A percentile compares a stretch with the other conserved stretches of the same genome.
These are phyloP conservation scores for Xylariaceae sp. DNA, from an alignment of 2,329 filamentous ascomycete species.

Conservation along the genomic window DNA sequence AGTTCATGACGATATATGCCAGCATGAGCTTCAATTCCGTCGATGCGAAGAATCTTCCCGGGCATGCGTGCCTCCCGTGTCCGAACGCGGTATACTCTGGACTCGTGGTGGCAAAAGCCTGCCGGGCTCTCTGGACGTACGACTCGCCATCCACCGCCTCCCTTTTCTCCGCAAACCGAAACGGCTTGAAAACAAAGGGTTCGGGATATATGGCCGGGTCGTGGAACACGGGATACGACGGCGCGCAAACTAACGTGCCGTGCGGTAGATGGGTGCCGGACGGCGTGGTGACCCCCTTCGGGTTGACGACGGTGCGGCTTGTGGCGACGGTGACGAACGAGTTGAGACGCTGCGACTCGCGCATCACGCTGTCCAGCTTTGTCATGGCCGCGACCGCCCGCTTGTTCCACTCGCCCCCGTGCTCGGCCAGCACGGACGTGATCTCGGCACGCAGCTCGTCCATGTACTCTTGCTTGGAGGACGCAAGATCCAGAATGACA, in stretches of 20 bases:
- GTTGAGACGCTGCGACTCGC: constrained; percentile 43
- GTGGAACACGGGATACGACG: constrained; percentile 35
- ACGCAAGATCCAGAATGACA: constrained; percentile 47
- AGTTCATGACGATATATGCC: constrained; percentile 30
- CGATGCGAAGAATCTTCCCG: constrained; percentile 44
- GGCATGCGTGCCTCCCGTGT: constrained; percentile 43
- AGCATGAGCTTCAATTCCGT: constrained; percentile 41
- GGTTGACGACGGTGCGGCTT: constrained; percentile 27
- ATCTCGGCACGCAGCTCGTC: constrained; percentile 50
- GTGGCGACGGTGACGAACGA: constrained; percentile 36
- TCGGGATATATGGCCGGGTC: constrained; percentile 52
- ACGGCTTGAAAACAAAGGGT: constrained; percentile 38
- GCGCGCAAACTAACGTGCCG: constrained; percentile 32
- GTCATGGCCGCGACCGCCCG: constrained; percentile 38
- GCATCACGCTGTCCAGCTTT: constrained; percentile 45
- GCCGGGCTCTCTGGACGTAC: constrained; percentile 25
- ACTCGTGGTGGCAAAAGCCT: constrained; percentile 36
- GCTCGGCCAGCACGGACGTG: constrained; percentile 31
- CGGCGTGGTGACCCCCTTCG: constrained; percentile 37
- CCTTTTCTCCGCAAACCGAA: constrained; percentile 29
- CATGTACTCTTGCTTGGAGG: constrained; percentile 41
- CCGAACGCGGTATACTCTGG: constrained; percentile 41
- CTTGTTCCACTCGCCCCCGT: constrained; percentile 39
- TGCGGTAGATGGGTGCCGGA: constrained; percentile 39
- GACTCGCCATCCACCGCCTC: not conserved